A percentile compares a stretch with the other conserved stretches of the same genome.
Conservation (phyloP, 225 moss, liverwort and hornwort genomes). For the Bryum argenteum region DNA sequence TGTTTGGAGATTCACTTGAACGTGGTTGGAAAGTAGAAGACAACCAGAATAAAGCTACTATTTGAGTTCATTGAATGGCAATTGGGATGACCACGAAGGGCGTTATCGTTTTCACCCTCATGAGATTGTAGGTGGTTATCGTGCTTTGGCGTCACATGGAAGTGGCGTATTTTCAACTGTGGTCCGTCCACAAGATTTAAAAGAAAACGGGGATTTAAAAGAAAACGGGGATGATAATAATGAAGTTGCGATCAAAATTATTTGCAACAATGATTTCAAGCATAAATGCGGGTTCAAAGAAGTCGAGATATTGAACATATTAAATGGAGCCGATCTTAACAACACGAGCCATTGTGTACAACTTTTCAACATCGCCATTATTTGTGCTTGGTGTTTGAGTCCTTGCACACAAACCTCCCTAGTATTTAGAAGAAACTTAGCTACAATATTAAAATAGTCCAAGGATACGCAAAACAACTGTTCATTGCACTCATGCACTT, state of each 20-base stretch:
- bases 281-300: constrained; percentile 85
- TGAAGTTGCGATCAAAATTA: constrained; percentile 94
- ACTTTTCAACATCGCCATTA: constrained; percentile 94
- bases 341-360: constrained; percentile 91
- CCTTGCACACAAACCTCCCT: constrained; percentile 88
- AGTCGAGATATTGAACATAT: constrained; percentile 81
- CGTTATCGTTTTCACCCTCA: constrained; percentile 87
- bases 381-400: constrained; percentile 94
- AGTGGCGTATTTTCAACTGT: constrained; percentile 94
- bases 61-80: constrained; percentile 80
- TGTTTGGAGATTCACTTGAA: no score
- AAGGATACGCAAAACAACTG: constrained; percentile 84
- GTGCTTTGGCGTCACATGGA: constrained; percentile 79
- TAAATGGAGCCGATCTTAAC: constrained; percentile 84
- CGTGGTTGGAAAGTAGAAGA: constrained; percentile 38
- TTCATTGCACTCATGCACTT: constrained; percentile 88
- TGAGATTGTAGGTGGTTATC: constrained; percentile 83
- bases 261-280: constrained; percentile 94
- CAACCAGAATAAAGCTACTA: constrained; percentile 67
- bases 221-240: no score
- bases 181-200: constrained; percentile 79
- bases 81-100: constrained; percentile 99
- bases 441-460: constrained; percentile 86
- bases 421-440: constrained; percentile 88
- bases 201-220: constrained; percentile 73